Base-by-base conservation (phyloP, 768 basidiomycete genomes). In the Floccularia luteovirens region DNA sequence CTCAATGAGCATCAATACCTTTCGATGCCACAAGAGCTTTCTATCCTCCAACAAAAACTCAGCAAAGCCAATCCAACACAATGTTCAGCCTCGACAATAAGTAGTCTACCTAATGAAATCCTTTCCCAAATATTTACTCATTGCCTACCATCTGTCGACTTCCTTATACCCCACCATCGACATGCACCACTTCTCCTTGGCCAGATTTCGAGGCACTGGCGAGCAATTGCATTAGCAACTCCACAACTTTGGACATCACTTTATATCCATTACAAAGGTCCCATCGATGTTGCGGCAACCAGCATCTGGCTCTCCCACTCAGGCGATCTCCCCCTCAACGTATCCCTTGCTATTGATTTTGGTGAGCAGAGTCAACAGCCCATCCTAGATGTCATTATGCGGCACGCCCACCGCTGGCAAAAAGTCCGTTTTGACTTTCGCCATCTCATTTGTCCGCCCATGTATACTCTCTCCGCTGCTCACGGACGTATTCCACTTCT, bases 341-440 rank as follows among this genome's bases (percentile, higher is more conserved):
- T 62, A 30, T 59, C 57, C 13, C 43, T 62, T 14, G 54, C 56
- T 39, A 54, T 62, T 16, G 60, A 60, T 41, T 62, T 62, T 43
- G 49, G 54, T 36, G 56, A 62, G 42, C 48, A 51, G 20, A 48
- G 54, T 1, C 57, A 58, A 24, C 58, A 62, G 39, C 54, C 44
- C 7, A 58, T 62, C 19, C 47, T 62, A 24, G 54, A 60, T 34
- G 53, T 51, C 27, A 30, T 62, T 19, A 53, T 52, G 43, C 43
- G 46, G 36, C 51, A 60, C 38, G 53, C 58, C 31, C 35, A 38
- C 24, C 52, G 58, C 5, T 62, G 60, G 60, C 55, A 52, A 42
- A 52, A 56, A 42, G 45, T 62, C 27, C 52, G 56, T 7, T 56
- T 62, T 47, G 57, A 62, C 36, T 58, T 62, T 43, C 52, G 60